Evolutionary conservation across 2,329 filamentous ascomycete species (phyloP), one percentile per base, ranked within the genome.

Genomic region (Alternaria burnsii): DNA sequence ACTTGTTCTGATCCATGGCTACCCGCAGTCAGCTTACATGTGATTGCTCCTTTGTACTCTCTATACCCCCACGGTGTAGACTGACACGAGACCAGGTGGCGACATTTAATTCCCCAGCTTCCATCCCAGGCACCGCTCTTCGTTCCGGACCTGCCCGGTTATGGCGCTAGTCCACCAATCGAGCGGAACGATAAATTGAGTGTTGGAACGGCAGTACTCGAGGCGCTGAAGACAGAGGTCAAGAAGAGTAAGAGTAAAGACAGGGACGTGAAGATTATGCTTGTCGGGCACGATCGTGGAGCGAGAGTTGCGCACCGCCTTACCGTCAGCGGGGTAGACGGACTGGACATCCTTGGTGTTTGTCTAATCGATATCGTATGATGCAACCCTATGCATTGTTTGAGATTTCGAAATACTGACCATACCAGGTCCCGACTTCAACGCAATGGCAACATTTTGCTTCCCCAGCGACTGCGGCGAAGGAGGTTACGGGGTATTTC

Each of bases 251-350:
- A 50, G 5, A 67, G 62, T 16, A 50, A 16, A 2, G 12, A 63
- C 6, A 28, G 16, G 3, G 6, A 51, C 14, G 61, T 71, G 3
- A 74, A 72, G 1, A 58, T 76, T 6, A 42, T 77, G 1, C 60
- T 88, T 20, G 84, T 84, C 58, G 84, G 81, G 0, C 86, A 88
- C 66, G 86, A 88, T 69, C 82, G 86, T 40, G 86, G 86, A 4
- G 86, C 83, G 0, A 77, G 85, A 30, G 81, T 88, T 3, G 79
- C 84, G 0, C 86, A 88, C 63, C 84, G 84, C 58, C 76, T 88
- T 0, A 81, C 81, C 38, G 84, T 86, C 16, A 82, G 84, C 54
- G 79, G 81, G 40, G 78, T 80, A 0, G 58, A 70, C 0, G 78
- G 80, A 11, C 76, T 86, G 1, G 62, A 68, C 18, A 83, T 76